Evolutionary conservation across 768 basidiomycete genomes (phyloP).

Genomic region (Lactifluus pinguis): DNA sequence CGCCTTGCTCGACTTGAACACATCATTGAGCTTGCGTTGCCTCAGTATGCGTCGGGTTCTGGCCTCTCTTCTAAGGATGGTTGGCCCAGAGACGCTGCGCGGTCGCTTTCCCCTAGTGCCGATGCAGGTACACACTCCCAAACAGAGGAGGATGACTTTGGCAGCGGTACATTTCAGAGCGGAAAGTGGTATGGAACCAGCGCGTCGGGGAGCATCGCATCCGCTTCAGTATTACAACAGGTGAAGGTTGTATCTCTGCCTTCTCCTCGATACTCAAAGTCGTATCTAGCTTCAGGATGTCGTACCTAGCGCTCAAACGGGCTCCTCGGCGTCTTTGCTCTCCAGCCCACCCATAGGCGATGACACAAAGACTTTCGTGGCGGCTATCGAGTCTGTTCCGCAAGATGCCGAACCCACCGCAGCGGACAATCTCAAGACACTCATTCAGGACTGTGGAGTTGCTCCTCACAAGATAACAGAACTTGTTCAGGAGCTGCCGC

Average conservation of each 20-base stretch:
- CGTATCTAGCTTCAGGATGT: conserved; percentile 42
- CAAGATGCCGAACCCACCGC: conserved; percentile 42
- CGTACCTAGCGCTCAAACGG: conserved; percentile 31
- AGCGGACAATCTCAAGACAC: conserved; percentile 72
- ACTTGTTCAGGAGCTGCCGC: conserved; percentile 81
- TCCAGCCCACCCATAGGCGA: conserved; percentile 19
- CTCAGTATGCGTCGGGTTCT: conserved; percentile 53
- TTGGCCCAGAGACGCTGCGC: conserved; percentile 27
- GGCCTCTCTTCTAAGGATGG: conserved; percentile 25
- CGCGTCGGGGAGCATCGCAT: conserved; percentile 76
- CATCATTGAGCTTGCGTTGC: conserved; percentile 71
- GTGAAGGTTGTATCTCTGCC: conserved; percentile 29
- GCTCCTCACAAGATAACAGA: conserved; percentile 86
- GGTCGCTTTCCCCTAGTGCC: conserved; percentile 39
- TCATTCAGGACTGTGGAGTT: conserved; percentile 90
- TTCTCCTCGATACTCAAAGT: neutral
- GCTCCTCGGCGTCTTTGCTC: conserved; percentile 4
- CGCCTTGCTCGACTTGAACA: conserved; percentile 71
- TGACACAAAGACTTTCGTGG: conserved; percentile 23
- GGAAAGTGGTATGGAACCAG: conserved; percentile 83
- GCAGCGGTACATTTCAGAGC: conserved; percentile 69
- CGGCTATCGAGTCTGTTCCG: conserved; percentile 34
- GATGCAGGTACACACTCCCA: conserved; percentile 69
- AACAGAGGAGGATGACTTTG: conserved; percentile 68
- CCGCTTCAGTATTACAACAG: conserved; percentile 72